Evolutionary conservation across 2,329 filamentous ascomycete species (phyloP).

Genomic region (Amauroascus niger): DNA sequence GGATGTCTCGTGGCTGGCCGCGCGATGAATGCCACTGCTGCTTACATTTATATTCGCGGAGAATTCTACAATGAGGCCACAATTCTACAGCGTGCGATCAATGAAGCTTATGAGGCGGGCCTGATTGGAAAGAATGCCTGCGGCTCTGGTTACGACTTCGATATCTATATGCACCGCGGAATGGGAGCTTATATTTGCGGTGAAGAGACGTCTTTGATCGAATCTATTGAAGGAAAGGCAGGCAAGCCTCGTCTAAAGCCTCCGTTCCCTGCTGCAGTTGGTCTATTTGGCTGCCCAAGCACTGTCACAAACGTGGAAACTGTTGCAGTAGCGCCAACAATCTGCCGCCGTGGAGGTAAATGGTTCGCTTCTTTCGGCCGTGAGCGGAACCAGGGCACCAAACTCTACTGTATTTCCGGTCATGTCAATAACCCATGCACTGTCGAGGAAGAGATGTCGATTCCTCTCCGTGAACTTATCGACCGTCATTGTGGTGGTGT

Average conservation of each 20-base stretch:
- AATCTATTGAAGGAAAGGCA: slow-evolving; percentile 95
- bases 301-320: slow-evolving; percentile 99
- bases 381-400: slow-evolving; percentile 92
- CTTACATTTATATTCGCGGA: slow-evolving; percentile 98
- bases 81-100: slow-evolving; percentile 86
- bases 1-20: slow-evolving; percentile 91
- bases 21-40: slow-evolving; percentile 97
- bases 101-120: slow-evolving; percentile 91
- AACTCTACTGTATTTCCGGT: slow-evolving; percentile 96
- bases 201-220: slow-evolving; percentile 95
- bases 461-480: slow-evolving; percentile 88
- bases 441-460: slow-evolving; percentile 99
- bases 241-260: slow-evolving; percentile 98
- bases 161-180: slow-evolving; percentile 91
- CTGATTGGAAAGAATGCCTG: slow-evolving; percentile 98
- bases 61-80: slow-evolving; percentile 96
- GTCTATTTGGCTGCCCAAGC: slow-evolving; percentile 94
- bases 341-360: slow-evolving; percentile 77
- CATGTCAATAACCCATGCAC: slow-evolving; percentile 98
- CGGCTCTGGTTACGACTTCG: slow-evolving; percentile 92
- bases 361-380: slow-evolving; percentile 95
- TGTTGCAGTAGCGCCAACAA: slow-evolving; percentile 87
- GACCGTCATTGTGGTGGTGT: slow-evolving; percentile 98
- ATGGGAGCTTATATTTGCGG: slow-evolving; percentile 97
- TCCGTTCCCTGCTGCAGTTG: slow-evolving; percentile 92